phyloP scores from a whole-genome alignment of 106 monocot species.

The Allium cepa region DNA sequence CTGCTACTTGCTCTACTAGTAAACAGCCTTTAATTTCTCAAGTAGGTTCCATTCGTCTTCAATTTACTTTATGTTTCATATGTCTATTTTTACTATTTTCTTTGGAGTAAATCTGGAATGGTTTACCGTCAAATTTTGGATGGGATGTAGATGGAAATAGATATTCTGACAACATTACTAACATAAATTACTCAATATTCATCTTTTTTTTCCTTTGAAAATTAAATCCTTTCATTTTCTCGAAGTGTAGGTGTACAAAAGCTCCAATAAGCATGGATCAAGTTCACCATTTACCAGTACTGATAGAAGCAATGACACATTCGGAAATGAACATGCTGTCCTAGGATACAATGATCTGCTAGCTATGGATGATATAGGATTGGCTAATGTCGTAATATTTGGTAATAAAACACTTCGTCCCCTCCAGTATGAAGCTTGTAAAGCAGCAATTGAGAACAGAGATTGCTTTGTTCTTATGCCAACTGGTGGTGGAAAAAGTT shows the following conservation, averaged over 20 bases:
- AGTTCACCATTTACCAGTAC: slow-evolving; percentile 12
- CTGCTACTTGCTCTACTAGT: neutral
- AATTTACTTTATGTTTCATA: neutral
- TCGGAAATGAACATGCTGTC: slow-evolving; percentile 15
- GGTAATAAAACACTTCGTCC: slow-evolving; percentile 72
- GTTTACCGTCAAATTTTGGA: no score
- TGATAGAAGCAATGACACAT: slow-evolving; percentile 3
- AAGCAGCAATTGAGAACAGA: slow-evolving; percentile 60
- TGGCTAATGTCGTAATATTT: slow-evolving; percentile 88
- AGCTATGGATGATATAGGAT: slow-evolving; percentile 54
- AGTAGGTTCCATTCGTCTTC: slow-evolving; percentile 11
- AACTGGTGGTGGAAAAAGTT: slow-evolving; percentile 96
- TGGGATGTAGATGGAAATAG: no score
- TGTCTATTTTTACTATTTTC: neutral
- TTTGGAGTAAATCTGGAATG: no score
- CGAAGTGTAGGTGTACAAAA: slow-evolving; percentile 20
- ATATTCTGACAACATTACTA: neutral
- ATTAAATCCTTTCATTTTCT: slow-evolving; percentile 1
- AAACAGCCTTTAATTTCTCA: slow-evolving; percentile 17
- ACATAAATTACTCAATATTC: neutral
- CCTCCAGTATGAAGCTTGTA: slow-evolving; percentile 76
- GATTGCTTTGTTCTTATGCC: slow-evolving; percentile 99
- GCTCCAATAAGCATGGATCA: slow-evolving; percentile 10
- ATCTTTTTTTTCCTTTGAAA: neutral
- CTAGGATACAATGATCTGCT: slow-evolving; percentile 53